These are phyloP conservation scores for Solanum okadae DNA, from an alignment of 257 asterid genomes.

Conservation along the genomic window DNA sequence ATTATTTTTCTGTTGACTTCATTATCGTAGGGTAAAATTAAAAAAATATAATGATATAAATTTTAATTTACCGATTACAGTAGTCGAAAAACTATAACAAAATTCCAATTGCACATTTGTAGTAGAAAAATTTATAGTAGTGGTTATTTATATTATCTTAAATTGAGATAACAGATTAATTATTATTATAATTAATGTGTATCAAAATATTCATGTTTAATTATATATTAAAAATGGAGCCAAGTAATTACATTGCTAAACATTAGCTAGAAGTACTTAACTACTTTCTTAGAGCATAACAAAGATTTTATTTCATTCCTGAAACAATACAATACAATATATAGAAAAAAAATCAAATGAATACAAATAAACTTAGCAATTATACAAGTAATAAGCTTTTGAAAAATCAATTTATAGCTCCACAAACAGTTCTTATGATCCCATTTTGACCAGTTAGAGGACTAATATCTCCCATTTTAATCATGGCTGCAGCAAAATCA, in stretches of 20 bases:
- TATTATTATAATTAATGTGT: background rate
- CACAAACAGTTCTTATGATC: conserved; percentile 9
- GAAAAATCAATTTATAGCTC: conserved; percentile 9
- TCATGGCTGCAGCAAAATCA: background rate
- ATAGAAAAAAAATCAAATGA: background rate
- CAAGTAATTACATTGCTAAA: background rate
- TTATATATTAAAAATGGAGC: background rate
- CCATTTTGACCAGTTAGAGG: conserved; percentile 12
- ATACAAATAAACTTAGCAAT: background rate
- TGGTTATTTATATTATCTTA: too few species aligned
- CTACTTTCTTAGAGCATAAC: too few species aligned
- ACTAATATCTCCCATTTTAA: background rate
- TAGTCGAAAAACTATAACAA: too few species aligned
- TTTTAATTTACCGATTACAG: too few species aligned
- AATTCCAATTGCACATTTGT: too few species aligned
- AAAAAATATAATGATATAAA: too few species aligned
- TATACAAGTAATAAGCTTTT: background rate
- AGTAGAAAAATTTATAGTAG: too few species aligned
- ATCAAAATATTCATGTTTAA: too few species aligned
- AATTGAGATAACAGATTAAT: too few species aligned
- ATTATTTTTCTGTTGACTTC: too few species aligned
- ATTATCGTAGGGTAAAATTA: too few species aligned
- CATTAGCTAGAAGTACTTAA: too few species aligned
- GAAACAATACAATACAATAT: background rate
- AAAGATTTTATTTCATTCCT: background rate